Base-by-base conservation (phyloP, 208 protist genomes). In the Kentomonas sorsogonicus region DNA sequence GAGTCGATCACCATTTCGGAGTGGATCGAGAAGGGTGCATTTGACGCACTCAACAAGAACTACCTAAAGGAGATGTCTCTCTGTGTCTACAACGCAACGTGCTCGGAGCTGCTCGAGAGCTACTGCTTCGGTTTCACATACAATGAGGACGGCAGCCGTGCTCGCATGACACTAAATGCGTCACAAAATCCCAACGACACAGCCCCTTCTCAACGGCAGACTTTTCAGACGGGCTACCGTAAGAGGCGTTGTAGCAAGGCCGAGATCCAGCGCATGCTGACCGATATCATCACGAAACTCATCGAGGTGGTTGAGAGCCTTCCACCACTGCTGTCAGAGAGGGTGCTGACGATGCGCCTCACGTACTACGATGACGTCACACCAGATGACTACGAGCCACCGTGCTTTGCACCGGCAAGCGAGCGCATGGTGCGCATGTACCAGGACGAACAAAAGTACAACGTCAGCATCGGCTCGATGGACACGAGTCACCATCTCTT, bases 51-150 rank as follows among this genome's bases (percentile, higher is more conserved):
- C 2, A 88, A 90, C 45, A 69, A 76, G 29, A 72, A 74, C 33
- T 93, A 91, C 43, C 66, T 93, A 5, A 83, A 89, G 56, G 77
- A 90, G 60, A 62, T 90, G 59, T 55, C 83, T 3, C 66, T 93
- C 33, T 91, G 83, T 53, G 67, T 91, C n/a, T 82, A 86, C 65
- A 73, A 76, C 23, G 73, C 60, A 9, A 62, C 79, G 11, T 85
- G 72, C 44, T 64, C 47, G 15, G 74, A 78, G 40, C 59, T 84
- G 27, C 69, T 90, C 20, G 83, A 93, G 58, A 91, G 79, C 57
- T 93, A 89, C 66, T 74, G 64, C 51, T 91, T 93, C 53, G 60
- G 60, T 18, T 64, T 93, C 46, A 74, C 76, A 9, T 91, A 93
- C 64, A 77, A 41, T 25, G 38, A 43, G 0, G 74, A 82, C 41